Conservation (phyloP, 768 basidiomycete genomes). For the Trametes sanguinea region DNA sequence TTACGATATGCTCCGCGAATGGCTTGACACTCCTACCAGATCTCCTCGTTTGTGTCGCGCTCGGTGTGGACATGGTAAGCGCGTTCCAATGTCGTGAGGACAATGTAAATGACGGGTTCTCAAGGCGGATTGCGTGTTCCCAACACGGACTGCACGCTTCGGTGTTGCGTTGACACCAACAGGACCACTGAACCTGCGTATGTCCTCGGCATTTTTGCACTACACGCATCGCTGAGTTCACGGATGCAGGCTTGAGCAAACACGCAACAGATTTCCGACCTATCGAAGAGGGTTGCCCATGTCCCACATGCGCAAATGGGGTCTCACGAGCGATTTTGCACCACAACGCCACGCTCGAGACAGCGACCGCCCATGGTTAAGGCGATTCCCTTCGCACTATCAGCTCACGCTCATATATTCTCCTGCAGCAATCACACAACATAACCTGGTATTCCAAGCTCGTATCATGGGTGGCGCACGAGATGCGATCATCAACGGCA, state of each 20-base stretch:
- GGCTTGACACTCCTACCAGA: constrained; percentile 44
- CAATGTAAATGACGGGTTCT: background rate
- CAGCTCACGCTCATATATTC: constrained; percentile 14
- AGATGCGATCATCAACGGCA: constrained; percentile 75
- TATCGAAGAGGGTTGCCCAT: constrained; percentile 79
- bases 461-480: constrained; percentile 84
- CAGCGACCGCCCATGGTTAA: constrained; percentile 81
- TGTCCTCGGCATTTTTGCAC: constrained; percentile 61
- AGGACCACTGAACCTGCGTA: constrained; percentile 84
- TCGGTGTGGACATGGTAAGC: constrained; percentile 89
- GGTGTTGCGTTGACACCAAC: constrained; percentile 83
- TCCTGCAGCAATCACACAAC: constrained; percentile 69
- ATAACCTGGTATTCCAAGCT: constrained; percentile 86
- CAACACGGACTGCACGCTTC: constrained; percentile 89
- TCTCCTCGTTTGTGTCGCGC: constrained; percentile 84
- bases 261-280: constrained; percentile 68
- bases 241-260: constrained; percentile 58
- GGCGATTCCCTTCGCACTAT: constrained; percentile 10
- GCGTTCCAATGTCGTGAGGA: background rate
- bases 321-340: constrained; percentile 76
- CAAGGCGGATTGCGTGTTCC: constrained; percentile 92
- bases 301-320: constrained; percentile 75
- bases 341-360: constrained; percentile 76
- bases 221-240: background rate
- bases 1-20: background rate